Base-by-base conservation (phyloP, 129 eudicot genomes). In the Saposhnikovia divaricata region DNA sequence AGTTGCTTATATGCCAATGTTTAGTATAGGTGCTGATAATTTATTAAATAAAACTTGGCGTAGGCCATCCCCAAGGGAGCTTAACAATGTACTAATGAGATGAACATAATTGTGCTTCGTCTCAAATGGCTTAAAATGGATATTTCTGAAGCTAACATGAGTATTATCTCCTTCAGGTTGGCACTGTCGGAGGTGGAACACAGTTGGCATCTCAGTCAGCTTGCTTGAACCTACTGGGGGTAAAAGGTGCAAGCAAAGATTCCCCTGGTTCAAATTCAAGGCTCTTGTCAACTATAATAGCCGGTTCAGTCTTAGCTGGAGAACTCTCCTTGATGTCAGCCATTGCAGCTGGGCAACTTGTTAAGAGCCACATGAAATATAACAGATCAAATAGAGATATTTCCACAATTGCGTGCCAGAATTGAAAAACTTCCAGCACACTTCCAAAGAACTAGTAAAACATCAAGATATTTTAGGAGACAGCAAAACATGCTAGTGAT, bases 261-360 rank as follows among this genome's bases (percentile, higher is more conserved):
- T 59, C 81, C 44, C 81, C 81, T 2, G 81, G 81, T 6, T 78
- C 74, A 42, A 78, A 78, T 37, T 70, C 85, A 2, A 82, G 85
- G 79, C 65, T 72, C 50, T 82, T 82, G 61, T 78, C 85, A 81
- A 82, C 46, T 68, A 83, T 85, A 21, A 82, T 79, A 15, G 85
- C 84, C 14, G 87, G 82, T 14, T 77, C 87, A 6, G 87, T 84
- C 45, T 80, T 84, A 31, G 87, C 87, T 2, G 87, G 87, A 15
- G 87, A 84, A 84, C 80, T 84, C 10, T 84, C 87, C 23, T 61
- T 84, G 40, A 81, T 84, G 87, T 84, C 87, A 15, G 87, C 87
- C 70, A 84, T 84, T 16, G 74, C 87, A 34, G 87, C 84, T 6
- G 87, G 87, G 37, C 87, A 84, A 21, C 84, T 84, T 66, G 87